Percentiles rank a stretch among this genome's conserved stretches.
phyloP scores from a whole-genome alignment of 2,329 filamentous ascomycete species.

The Macrophomina tecta region DNA sequence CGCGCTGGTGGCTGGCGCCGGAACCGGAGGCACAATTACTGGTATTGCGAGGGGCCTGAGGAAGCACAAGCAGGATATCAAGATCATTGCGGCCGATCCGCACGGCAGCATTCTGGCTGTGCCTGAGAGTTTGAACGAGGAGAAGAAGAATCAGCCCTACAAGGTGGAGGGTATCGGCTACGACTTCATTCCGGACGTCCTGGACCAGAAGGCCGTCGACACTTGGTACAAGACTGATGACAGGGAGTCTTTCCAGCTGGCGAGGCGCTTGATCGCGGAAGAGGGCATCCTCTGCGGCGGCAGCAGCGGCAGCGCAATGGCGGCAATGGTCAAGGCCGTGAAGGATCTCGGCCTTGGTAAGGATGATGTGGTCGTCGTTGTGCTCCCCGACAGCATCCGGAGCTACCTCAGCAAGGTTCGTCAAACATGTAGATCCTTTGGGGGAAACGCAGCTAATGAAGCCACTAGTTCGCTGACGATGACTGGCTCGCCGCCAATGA shows the following conservation, averaged over 20 bases:
- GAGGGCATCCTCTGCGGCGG: conserved; percentile 94
- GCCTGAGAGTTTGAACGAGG: conserved; percentile 78
- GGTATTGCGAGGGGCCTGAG: conserved; percentile 83
- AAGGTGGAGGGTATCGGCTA: conserved; percentile 99
- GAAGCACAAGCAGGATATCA: conserved; percentile 85
- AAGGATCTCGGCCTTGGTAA: conserved; percentile 79
- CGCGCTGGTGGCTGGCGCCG: conserved; percentile 87
- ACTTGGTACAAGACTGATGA: conserved; percentile 99
- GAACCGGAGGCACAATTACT: conserved; percentile 94
- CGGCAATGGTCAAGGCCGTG: conserved; percentile 76
- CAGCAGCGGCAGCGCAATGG: conserved; percentile 90
- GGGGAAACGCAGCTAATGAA: neutral
- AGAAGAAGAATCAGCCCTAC: conserved; percentile 81
- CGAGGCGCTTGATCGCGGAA: conserved; percentile 88
- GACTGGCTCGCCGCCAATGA: conserved; percentile 98
- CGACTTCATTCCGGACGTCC: conserved; percentile 94
- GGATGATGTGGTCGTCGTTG: conserved; percentile 86
- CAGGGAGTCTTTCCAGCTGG: conserved; percentile 85
- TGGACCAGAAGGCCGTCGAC: conserved; percentile 80
- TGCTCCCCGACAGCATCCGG: conserved; percentile 93
- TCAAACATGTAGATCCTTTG: neutral
- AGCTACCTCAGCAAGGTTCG: conserved; percentile 89
- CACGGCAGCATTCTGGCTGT: conserved; percentile 89
- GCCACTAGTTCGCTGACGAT: conserved; percentile 83
- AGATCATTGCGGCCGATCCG: conserved; percentile 91